These are phyloP conservation scores for Arachis hypogaea DNA, from an alignment of 306 rosid genomes.

Conservation along the genomic window DNA sequence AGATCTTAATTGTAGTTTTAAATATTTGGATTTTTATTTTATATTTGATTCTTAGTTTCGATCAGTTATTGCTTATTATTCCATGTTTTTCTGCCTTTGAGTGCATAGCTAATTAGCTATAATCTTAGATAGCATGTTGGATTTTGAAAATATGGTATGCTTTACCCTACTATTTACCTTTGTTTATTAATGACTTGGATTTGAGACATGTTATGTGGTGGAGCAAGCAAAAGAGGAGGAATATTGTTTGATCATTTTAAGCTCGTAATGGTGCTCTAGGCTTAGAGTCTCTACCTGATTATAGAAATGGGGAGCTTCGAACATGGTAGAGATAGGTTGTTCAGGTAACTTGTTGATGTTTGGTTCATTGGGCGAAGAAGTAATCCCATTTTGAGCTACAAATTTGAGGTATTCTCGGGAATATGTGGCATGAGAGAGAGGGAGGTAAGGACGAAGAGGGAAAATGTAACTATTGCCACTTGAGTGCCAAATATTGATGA, in stretches of 20 bases:
- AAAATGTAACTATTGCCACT: not conserved
- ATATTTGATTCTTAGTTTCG: constrained; percentile 8
- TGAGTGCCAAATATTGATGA: constrained; percentile 1
- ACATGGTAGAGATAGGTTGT: constrained; percentile 17
- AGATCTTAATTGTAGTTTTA: constrained; percentile 40
- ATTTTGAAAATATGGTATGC: constrained; percentile 27
- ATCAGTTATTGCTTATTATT: constrained; percentile 1
- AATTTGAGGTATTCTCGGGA: constrained; percentile 10
- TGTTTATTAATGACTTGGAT: constrained; percentile 17
- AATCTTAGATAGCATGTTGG: not conserved
- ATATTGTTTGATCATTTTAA: constrained; percentile 15
- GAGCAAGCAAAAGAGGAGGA: constrained; percentile 16
- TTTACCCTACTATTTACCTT: not conserved
- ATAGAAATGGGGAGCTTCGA: constrained; percentile 20
- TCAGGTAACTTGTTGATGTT: constrained; percentile 13
- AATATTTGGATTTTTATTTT: not conserved
- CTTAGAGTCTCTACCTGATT: constrained; percentile 26
- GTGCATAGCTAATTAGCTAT: not conserved
- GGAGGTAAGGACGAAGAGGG: not conserved
- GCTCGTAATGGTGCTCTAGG: constrained; percentile 31
- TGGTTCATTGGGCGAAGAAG: constrained; percentile 15
- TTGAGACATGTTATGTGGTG: constrained; percentile 21
- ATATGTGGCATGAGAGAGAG: not conserved
- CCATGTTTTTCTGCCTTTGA: not conserved
- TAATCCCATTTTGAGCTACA: constrained; percentile 18